Evolutionary conservation across 2,329 filamentous ascomycete species (phyloP), one percentile per base, ranked within the genome.

Genomic region (Pseudogymnoascus sp.): DNA sequence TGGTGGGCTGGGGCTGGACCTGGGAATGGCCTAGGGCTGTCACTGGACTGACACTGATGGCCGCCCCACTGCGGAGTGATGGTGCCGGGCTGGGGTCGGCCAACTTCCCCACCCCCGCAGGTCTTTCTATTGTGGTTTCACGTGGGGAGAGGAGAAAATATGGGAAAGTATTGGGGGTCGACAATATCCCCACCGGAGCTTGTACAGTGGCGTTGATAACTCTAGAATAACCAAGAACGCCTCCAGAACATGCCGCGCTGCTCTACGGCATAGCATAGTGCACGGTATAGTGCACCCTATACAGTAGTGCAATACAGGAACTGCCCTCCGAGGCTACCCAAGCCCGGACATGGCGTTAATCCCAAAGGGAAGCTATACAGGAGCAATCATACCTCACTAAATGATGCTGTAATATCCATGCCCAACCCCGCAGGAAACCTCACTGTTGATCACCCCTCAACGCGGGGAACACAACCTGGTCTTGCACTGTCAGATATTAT

Each of bases 71-170:
- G 49, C 49, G 49, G 49, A 55, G 49, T 2, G 49, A 12, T 16
- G 10, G n/a, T 31, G 8, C 29, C 29, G 49, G 49, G 19, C 49
- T 55, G 49, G 49, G 49, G 49, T 33, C 29, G 49, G 49, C 49
- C 49, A 55, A 55, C 29, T 55, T 33, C 49, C 49, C 49, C 49
- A 55, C 49, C 49, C 49, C 49, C 49, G 49, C 49, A 55, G 49
- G 49, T 55, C n/a, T 33, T 55, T 55, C n/a, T 55, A 55, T 55
- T 55, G 49, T 16, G 49, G 16, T 55, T 52, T 16, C 16, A 55
- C 49, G 23, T 33, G n/a, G 26, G n/a, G 49, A 19, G 8, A 12
- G 10, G 16, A 16, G 16, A n/a, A 29, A 39, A 10, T 39, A 39
- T 19, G 38, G n/a, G 38, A 39, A 19, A 29, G 8, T 10, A 16